phyloP scores from a whole-genome alignment of 2,329 filamentous ascomycete species.

The Claviceps capensis region DNA sequence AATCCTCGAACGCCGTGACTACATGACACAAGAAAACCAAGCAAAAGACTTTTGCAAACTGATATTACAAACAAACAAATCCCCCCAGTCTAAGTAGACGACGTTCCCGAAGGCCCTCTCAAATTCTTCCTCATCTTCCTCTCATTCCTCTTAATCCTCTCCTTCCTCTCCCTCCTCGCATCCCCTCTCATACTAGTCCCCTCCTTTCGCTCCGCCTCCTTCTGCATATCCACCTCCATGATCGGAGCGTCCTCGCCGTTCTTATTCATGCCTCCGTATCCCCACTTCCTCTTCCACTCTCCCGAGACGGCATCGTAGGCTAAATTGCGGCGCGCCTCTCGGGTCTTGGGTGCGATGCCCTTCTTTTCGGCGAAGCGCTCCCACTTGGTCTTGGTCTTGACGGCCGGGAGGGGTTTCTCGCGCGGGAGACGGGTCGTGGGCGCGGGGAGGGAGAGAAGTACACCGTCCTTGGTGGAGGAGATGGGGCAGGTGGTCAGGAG shows the following conservation, averaged over 20 bases:
- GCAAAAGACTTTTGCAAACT: not conserved
- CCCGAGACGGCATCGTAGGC: constrained; percentile 73
- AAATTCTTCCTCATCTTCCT: constrained; percentile 55
- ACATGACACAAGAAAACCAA: not conserved
- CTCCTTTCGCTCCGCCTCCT: constrained; percentile 49
- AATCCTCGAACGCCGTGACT: not conserved
- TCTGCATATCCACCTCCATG: constrained; percentile 77
- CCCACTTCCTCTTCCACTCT: constrained; percentile 91
- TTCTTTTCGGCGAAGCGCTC: constrained; percentile 93
- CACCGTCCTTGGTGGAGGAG: constrained; percentile 51
- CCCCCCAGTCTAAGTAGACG: constrained; percentile 1
- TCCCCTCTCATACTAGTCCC: constrained; percentile 48
- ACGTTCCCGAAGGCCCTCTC: constrained; percentile 24
- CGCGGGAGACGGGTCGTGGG: constrained; percentile 62
- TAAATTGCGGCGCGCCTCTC: constrained; percentile 60
- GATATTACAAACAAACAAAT: not conserved
- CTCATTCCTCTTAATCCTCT: constrained; percentile 59
- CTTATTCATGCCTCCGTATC: constrained; percentile 84
- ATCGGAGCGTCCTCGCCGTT: constrained; percentile 73
- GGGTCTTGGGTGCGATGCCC: constrained; percentile 81
- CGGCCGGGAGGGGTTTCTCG: constrained; percentile 78
- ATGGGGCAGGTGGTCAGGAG: constrained; percentile 80
- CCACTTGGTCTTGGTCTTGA: constrained; percentile 84
- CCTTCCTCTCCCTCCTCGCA: constrained; percentile 50
- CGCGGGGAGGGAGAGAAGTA: constrained; percentile 65